Evolutionary conservation across 2,329 filamentous ascomycete genomes (phyloP).

Genomic region (Calycina marina): DNA sequence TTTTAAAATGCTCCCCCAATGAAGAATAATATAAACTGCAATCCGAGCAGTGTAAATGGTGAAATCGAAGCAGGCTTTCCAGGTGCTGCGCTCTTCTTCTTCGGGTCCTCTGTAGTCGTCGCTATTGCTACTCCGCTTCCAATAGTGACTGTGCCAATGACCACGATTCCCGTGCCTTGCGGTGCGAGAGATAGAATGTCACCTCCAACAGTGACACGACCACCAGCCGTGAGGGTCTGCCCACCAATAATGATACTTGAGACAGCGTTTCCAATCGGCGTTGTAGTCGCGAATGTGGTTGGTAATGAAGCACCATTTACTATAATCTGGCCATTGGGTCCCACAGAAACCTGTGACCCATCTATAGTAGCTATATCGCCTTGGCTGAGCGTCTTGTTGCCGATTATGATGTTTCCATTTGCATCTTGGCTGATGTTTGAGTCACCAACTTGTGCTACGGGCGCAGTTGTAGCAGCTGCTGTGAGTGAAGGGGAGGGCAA

Average conservation of each 20-base stretch:
- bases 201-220: conserved; percentile 16
- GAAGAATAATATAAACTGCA: conserved; percentile 1
- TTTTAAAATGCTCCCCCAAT: conserved; percentile 3
- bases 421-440: conserved; percentile 1
- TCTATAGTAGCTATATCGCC: conserved; percentile 6
- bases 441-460: conserved; percentile 3
- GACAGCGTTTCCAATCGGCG: conserved; percentile 2
- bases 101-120: conserved; percentile 4
- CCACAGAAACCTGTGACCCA: conserved; percentile 6
- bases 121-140: conserved; percentile 8
- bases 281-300: conserved; percentile 4
- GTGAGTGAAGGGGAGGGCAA: conserved; percentile 4
- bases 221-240: conserved; percentile 17
- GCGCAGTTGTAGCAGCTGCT: conserved; percentile 1
- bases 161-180: conserved; percentile 11
- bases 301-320: conserved; percentile 5
- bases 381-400: conserved; percentile 6
- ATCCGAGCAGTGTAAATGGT: background rate
- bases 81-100: conserved; percentile 14
- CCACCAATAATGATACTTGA: conserved; percentile 12
- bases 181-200: conserved; percentile 17
- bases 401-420: conserved; percentile 5
- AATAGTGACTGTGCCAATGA: conserved; percentile 16
- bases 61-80: background rate
- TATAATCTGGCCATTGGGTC: conserved; percentile 5